Base-by-base conservation (phyloP, 2,329 filamentous ascomycete genomes). In the Aspergillus pseudoglaucus region DNA sequence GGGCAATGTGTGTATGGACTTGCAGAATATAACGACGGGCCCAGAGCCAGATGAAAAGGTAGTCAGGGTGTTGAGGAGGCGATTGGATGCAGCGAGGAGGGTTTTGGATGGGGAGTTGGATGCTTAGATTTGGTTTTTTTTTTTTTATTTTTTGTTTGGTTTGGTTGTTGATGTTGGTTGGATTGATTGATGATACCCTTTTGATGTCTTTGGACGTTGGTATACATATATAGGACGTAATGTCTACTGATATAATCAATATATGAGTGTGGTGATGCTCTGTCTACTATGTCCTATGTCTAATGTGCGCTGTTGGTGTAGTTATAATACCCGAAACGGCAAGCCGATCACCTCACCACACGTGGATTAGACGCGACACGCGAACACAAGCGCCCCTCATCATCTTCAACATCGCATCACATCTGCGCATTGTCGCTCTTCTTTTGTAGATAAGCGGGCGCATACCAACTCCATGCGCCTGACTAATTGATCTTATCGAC, bases 31-130 rank as follows among this genome's bases (percentile, higher is more conserved):
- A 30, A 69, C 67, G 4, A 61, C 25, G 57, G 85, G 52, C 73
- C 78, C 49, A 75, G 85, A 67, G 67, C 74, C 45, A 72, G 79
- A 54, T 69, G 70, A 54, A 69, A 77, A 49, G 75, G 76, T 57
- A 69, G 80, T 51, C 80, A 87, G 56, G 47, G 75, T 84, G 50
- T 82, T 87, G 65, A 76, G 88, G 50, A 75, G 85, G 53, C 77
- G 86, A 55, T 76, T 95, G 44, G 88, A 94, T 55, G 80, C 82
- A 45, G 90, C 89, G 4, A 81, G 83, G 50, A 77, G 80, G 45
- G 78, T 88, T 3, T 73, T 95, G 25, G 87, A 91, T 55, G 88
- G 87, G 4, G 71, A 83, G 50, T 77, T 83, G 33, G 57, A 59
- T 54, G 53, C 57, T 55, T 66, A 45, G 60, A 51, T 14, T 48